A percentile compares a stretch with the other conserved stretches of the same genome.
These are phyloP conservation scores for Pseudocohnilembus persalinus DNA, from an alignment of 169 alveolate genomes.

Conservation along the genomic window DNA sequence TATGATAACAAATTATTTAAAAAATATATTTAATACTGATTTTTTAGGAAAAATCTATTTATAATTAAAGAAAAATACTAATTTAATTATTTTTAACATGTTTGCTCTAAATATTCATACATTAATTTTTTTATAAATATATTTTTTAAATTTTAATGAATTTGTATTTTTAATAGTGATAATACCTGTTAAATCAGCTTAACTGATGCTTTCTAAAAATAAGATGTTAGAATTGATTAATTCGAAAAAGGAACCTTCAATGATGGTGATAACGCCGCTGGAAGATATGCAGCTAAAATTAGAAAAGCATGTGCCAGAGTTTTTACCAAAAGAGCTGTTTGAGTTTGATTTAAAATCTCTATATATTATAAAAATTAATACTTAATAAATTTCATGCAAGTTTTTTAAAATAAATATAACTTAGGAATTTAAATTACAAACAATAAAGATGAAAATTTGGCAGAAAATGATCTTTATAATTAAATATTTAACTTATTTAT, in stretches of 20 bases:
- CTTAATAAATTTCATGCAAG: background rate
- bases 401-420: no score
- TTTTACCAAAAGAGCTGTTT: constrained; percentile 35
- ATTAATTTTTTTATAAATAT: background rate
- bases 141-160: background rate
- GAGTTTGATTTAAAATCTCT: background rate
- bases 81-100: no score
- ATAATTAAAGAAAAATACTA: no score
- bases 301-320: constrained; percentile 35
- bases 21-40: no score
- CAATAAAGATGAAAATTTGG: background rate
- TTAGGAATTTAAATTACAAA: no score
- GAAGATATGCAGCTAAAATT: constrained; percentile 37
- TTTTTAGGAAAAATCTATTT: no score
- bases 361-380: no score
- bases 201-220: constrained; percentile 38
- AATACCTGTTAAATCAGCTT: constrained; percentile 42
- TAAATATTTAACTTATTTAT: no score
- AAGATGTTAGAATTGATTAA: constrained; percentile 44
- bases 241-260: constrained; percentile 36
- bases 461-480: no score
- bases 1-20: no score
- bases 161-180: constrained; percentile 22
- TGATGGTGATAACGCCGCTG: constrained; percentile 45
- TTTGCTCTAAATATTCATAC: background rate